These are phyloP conservation scores for Lenzites betulinus DNA, from an alignment of 768 basidiomycete genomes.

Conservation along the genomic window DNA sequence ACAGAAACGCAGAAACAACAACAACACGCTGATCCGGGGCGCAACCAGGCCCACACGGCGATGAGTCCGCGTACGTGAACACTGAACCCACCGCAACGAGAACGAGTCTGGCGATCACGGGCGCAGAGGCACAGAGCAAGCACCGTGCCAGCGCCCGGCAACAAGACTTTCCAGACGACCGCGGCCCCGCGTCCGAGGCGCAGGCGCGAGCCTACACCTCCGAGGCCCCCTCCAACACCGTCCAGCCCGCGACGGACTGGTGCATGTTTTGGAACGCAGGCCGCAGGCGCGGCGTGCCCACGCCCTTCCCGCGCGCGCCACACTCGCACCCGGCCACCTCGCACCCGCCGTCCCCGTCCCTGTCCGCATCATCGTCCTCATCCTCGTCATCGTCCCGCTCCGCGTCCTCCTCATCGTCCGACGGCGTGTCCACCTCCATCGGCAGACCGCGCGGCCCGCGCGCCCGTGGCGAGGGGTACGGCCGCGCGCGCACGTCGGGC, in stretches of 20 bases:
- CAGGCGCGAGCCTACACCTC: background rate
- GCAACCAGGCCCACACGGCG: background rate
- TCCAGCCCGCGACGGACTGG: conserved; percentile 3
- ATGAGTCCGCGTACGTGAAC: background rate
- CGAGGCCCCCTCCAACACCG: conserved; percentile 8
- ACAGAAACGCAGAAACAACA: too few relatives aligned
- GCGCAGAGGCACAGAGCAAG: too few relatives aligned
- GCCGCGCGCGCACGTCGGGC: conserved; percentile 8
- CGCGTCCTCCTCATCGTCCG: background rate
- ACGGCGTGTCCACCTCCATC: background rate
- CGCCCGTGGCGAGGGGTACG: conserved; percentile 5
- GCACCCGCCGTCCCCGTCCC: conserved; percentile 1
- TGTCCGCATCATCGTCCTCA: background rate
- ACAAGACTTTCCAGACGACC: too few relatives aligned
- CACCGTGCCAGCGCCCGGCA: too few relatives aligned
- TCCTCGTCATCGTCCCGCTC: background rate
- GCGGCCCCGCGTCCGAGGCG: too few relatives aligned
- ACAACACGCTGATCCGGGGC: background rate
- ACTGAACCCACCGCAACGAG: too few relatives aligned
- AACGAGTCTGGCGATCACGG: too few relatives aligned
- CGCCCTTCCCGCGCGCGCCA: conserved; percentile 1
- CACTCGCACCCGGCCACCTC: conserved; percentile 19
- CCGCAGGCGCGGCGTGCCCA: conserved; percentile 22
- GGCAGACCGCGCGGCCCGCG: background rate
- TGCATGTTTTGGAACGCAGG: conserved; percentile 24